phyloP scores from a whole-genome alignment of 2,329 filamentous ascomycete species.

The Annulohypoxylon truncatum region DNA sequence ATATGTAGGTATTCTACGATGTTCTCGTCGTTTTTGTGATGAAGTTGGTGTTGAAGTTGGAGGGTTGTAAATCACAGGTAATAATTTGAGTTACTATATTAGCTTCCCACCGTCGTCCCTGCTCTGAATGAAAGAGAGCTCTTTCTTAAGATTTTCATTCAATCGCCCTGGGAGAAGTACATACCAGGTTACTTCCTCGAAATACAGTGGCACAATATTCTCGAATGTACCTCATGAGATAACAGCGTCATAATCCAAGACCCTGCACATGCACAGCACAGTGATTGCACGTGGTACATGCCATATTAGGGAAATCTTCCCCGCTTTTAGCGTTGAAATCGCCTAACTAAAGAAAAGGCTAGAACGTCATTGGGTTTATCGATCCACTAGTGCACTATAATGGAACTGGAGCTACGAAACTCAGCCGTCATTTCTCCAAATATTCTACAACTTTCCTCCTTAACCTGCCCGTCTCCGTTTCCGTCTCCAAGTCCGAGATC shows the following conservation, averaged over 20 bases:
- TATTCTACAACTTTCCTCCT: constrained; percentile 39
- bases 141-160: background rate
- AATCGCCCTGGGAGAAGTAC: background rate
- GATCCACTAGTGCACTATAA: background rate
- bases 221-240: constrained; percentile 17
- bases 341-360: constrained; percentile 27
- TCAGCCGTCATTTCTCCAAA: constrained; percentile 39
- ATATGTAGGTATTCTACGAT: constrained; percentile 16
- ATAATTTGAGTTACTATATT: constrained; percentile 9
- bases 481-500: constrained; percentile 20
- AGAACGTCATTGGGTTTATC: constrained; percentile 35
- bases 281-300: constrained; percentile 34
- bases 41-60: constrained; percentile 15
- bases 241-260: constrained; percentile 33
- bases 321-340: constrained; percentile 24
- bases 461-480: constrained; percentile 26
- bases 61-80: background rate
- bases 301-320: constrained; percentile 16
- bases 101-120: constrained; percentile 4
- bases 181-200: background rate
- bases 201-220: constrained; percentile 6
- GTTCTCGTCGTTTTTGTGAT: constrained; percentile 1
- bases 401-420: constrained; percentile 20
- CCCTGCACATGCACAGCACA: constrained; percentile 37
- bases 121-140: background rate